A percentile compares a stretch with the other conserved stretches of the same genome.
Conservation (phyloP, 306 rosid species). For the Argentina anserina region DNA sequence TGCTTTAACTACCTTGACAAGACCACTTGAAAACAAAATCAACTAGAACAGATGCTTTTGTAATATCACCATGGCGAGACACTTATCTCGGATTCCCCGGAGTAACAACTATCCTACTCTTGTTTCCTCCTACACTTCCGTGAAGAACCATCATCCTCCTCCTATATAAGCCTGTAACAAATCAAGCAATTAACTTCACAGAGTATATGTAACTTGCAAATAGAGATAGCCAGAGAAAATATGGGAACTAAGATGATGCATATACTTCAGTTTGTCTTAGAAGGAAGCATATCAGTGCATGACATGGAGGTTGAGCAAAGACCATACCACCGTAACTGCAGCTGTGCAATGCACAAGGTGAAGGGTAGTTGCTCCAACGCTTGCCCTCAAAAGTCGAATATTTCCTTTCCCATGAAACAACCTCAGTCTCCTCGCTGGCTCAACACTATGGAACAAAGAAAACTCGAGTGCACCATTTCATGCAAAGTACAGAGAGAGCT, state of each 20-base stretch:
- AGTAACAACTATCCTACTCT: conserved; percentile 3
- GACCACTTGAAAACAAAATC: conserved; percentile 8
- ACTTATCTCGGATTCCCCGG: not conserved
- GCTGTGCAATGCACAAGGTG: conserved; percentile 57
- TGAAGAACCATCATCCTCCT: not conserved
- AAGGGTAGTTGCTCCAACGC: conserved; percentile 21
- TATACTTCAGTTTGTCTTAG: conserved; percentile 41
- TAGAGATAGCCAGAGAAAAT: not conserved
- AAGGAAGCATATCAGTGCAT: conserved; percentile 42
- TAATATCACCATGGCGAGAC: not conserved
- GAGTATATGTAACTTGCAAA: not conserved
- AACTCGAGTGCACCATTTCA: not conserved
- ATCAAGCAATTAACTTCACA: not conserved
- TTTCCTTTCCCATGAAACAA: conserved; percentile 40
- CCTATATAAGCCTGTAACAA: not conserved
- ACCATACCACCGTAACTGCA: conserved; percentile 82
- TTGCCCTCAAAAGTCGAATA: conserved; percentile 19
- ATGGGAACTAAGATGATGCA: conserved; percentile 43
- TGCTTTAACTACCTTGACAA: conserved; percentile 12
- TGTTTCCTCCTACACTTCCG: conserved; percentile 10
- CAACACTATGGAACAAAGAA: conserved; percentile 1
- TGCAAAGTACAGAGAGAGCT: not conserved
- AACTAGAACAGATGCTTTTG: not conserved
- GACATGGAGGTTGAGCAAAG: conserved; percentile 48
- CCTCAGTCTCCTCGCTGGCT: conserved; percentile 13